Evolutionary conservation across 768 basidiomycete genomes (phyloP), one percentile per base, ranked within the genome.

Genomic region (Tricholoma hemisulphureum): DNA sequence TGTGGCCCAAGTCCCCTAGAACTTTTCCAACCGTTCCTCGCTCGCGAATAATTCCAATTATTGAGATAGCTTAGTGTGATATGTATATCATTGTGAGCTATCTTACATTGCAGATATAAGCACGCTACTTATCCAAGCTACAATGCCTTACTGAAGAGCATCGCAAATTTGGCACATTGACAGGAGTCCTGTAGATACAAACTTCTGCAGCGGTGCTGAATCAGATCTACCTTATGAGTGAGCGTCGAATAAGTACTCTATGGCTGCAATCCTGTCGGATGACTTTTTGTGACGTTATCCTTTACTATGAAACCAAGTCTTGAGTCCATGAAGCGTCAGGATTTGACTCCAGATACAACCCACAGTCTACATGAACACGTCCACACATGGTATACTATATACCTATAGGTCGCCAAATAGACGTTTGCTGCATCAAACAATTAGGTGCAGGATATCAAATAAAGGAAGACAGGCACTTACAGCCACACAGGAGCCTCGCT

Each of bases 401-500:
- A 49, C n/a, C 60, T 67, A 74, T 11, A 65, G 55, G 51, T 88
- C 87, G 45, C 87, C 88, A 61, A 91, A 86, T 24, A 89, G 62
- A 23, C 87, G 80, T 69, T 83, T 87, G 64, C 89, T 90, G 59
- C 37, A 50, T 39, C 32, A 49, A 50, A 57, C 51, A 29, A 39
- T 63, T 34, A 49, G 31, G 20, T 9, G 51, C 1, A 45, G 20
- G 50, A 11, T 24, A 46, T 34, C 34, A 23, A 16, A n/a, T 13
- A 35, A 39, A 60, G 53, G 62, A 56, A 55, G 43, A 53, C 48
- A 54, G 54, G 18, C 9, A 83, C 91, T 76, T 66, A 93, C 91
- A 93, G 63, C 52, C 77, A 61, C 18, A 78, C 75, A 4, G 91
- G 91, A 0, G 91, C 83, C 54, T 92, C 87, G 60, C 83, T 91